phyloP scores from a whole-genome alignment of 495 filamentous ascomycete genomes.

The Friedmanniomyces endolithicus region DNA sequence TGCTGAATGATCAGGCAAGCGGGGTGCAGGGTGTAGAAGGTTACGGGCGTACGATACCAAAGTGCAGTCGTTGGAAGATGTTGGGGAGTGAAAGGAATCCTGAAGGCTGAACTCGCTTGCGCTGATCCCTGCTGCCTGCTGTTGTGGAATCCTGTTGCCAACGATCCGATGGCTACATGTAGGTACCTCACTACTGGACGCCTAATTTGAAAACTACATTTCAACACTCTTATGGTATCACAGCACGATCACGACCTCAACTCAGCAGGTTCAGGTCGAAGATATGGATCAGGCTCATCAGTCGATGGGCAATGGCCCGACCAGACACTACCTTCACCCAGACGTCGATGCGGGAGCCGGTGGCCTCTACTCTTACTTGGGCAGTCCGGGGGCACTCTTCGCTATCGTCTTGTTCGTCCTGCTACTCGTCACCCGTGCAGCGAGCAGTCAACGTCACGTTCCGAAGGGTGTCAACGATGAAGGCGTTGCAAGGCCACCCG shows the following conservation, averaged over 20 bases:
- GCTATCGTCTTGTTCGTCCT: neutral
- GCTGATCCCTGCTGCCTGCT: too few species aligned
- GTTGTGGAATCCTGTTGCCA: too few species aligned
- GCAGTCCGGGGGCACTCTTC: neutral
- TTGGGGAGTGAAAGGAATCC: too few species aligned
- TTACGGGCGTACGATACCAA: too few species aligned
- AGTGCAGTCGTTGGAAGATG: too few species aligned
- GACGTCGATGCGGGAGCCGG: neutral
- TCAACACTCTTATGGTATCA: too few species aligned
- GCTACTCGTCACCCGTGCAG: conserved; percentile 2
- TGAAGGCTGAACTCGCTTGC: too few species aligned
- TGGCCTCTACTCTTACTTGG: neutral
- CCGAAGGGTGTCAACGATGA: neutral
- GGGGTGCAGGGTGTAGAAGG: too few species aligned
- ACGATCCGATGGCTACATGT: too few species aligned
- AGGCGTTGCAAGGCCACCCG: neutral
- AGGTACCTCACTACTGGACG: too few species aligned
- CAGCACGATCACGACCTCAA: neutral
- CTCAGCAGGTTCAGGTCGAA: neutral
- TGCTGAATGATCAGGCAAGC: too few species aligned
- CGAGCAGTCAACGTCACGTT: neutral
- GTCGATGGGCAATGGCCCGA: neutral
- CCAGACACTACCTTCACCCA: neutral
- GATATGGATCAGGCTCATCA: neutral
- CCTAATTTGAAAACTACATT: too few species aligned